A percentile compares a stretch with the other conserved stretches of the same genome.
phyloP scores from a whole-genome alignment of 139 green algal species.

The Chara braunii region DNA sequence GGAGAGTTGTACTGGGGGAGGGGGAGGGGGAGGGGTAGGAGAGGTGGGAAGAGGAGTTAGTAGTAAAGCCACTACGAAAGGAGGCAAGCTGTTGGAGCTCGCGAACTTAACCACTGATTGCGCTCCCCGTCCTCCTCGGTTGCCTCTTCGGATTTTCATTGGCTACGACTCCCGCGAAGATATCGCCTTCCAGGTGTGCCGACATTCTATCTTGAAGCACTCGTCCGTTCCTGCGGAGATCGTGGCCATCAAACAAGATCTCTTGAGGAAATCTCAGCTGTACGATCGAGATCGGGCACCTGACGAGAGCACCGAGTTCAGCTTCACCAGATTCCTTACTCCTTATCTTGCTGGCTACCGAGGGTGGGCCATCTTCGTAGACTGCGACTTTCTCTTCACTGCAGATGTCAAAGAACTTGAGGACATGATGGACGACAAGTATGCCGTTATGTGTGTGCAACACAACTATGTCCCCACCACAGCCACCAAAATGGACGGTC shows the following conservation, averaged over 20 bases:
- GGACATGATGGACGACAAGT: constrained; percentile 35
- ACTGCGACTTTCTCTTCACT: constrained; percentile 41
- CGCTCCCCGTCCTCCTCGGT: no score
- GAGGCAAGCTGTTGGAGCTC: no score
- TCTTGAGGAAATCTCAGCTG: constrained; percentile 18
- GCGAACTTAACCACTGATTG: no score
- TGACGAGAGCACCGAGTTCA: constrained; percentile 44
- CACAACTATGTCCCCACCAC: constrained; percentile 1
- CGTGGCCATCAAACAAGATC: constrained; percentile 26
- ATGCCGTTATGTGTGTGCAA: constrained; percentile 39
- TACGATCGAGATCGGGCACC: constrained; percentile 35
- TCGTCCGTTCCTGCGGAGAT: constrained; percentile 35
- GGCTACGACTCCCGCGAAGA: constrained; percentile 45
- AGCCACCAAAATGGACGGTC: constrained; percentile 5
- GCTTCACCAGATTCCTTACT: constrained; percentile 38
- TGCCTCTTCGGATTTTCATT: constrained; percentile 35
- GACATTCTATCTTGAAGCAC: constrained; percentile 36
- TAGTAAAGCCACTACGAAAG: no score
- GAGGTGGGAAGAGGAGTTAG: no score
- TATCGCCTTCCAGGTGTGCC: constrained; percentile 34
- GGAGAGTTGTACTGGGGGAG: no score
- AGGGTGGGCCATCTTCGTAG: constrained; percentile 45
- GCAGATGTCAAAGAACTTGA: constrained; percentile 36
- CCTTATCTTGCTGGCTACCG: constrained; percentile 44
- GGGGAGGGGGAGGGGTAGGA: no score